phyloP scores from a whole-genome alignment of 306 rosid genomes.

The Pueraria montana region DNA sequence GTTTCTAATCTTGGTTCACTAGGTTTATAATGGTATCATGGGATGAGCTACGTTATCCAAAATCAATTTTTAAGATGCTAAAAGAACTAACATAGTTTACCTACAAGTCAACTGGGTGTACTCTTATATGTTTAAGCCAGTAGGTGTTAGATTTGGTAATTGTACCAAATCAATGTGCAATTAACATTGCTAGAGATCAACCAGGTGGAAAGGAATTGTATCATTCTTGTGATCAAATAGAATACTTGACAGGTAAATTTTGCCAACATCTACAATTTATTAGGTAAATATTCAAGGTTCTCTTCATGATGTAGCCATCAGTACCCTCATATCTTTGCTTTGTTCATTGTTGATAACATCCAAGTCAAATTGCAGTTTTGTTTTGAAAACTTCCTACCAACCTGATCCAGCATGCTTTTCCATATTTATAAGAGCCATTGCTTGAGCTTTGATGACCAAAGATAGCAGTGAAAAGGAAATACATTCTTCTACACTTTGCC shows the following conservation, averaged over 20 bases:
- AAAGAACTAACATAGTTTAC: background rate
- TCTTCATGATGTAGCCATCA: background rate
- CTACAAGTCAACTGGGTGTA: background rate
- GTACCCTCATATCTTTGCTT: background rate
- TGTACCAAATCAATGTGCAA: background rate
- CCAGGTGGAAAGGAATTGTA: background rate
- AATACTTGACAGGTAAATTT: background rate
- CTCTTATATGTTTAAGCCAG: background rate
- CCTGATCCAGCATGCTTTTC: background rate
- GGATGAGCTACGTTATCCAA: too few relatives aligned
- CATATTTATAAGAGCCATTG: background rate
- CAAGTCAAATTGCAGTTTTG: background rate
- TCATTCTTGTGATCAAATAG: background rate
- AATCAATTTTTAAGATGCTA: background rate
- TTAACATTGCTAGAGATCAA: background rate
- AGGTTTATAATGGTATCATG: too few relatives aligned
- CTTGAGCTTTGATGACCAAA: background rate
- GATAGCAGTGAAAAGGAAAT: too few relatives aligned
- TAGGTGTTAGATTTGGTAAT: background rate
- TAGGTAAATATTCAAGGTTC: background rate
- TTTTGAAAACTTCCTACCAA: constrained; percentile 16
- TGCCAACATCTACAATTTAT: background rate
- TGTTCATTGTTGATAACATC: background rate
- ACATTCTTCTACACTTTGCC: too few relatives aligned
- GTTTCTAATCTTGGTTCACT: too few relatives aligned